Evolutionary conservation across 352 stramenopile species (phyloP).

Genomic region (Elongisporangium undulatum): DNA sequence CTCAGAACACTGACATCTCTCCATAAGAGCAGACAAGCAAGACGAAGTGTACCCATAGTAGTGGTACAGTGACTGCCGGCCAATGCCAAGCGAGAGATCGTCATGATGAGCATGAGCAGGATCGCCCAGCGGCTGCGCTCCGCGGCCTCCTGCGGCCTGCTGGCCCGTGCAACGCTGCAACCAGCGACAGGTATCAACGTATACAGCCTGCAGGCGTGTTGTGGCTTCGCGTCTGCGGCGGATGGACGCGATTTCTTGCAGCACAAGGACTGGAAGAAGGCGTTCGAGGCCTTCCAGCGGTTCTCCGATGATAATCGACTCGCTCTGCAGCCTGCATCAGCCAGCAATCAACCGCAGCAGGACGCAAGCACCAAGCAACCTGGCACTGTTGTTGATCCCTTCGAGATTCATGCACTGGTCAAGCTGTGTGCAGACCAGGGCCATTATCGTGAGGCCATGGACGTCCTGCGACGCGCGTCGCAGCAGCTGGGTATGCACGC

Average conservation of each 20-base stretch:
- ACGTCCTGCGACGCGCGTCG: slow-evolving; percentile 24
- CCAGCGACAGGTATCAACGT: neutral
- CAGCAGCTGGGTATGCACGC: slow-evolving; percentile 32
- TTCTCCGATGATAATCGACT: neutral
- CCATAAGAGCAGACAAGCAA: neutral
- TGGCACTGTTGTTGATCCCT: slow-evolving; percentile 5
- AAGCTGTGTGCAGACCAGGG: slow-evolving; percentile 34
- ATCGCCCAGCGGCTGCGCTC: neutral
- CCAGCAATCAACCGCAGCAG: slow-evolving; percentile 7
- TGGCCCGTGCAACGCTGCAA: neutral
- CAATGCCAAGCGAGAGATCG: neutral
- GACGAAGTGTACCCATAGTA: neutral
- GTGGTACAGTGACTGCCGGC: neutral
- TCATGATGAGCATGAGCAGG: neutral
- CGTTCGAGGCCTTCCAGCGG: slow-evolving; percentile 42
- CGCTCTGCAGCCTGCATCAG: neutral
- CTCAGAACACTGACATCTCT: neutral
- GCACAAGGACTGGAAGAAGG: slow-evolving; percentile 34
- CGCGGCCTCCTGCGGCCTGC: neutral
- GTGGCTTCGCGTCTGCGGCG: neutral
- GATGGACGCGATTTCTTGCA: neutral
- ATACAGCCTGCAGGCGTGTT: neutral
- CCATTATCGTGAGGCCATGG: slow-evolving; percentile 48
- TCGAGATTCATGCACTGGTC: slow-evolving; percentile 27
- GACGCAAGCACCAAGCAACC: slow-evolving; percentile 10